phyloP scores from a whole-genome alignment of 2,329 filamentous ascomycete genomes.

The Alternaria sp. region DNA sequence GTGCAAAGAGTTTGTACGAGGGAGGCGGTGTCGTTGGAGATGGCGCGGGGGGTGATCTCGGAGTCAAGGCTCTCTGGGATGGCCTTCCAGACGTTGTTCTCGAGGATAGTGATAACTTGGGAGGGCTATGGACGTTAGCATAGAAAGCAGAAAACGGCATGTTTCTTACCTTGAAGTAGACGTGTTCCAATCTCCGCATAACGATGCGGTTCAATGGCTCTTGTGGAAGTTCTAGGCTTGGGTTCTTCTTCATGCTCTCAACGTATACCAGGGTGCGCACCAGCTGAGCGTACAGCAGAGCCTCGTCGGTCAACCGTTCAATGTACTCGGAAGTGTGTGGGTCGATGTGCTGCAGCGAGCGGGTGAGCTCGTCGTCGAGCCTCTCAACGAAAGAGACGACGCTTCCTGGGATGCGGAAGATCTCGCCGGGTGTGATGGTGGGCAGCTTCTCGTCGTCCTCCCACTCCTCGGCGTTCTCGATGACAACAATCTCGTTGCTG shows the following conservation, averaged over 20 bases:
- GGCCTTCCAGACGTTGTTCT: conserved; percentile 91
- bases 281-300: conserved; percentile 87
- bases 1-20: conserved; percentile 89
- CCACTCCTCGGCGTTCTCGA: conserved; percentile 96
- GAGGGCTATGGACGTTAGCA: conserved; percentile 66
- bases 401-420: conserved; percentile 92
- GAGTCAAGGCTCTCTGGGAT: conserved; percentile 76
- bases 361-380: conserved; percentile 94
- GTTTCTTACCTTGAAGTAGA: conserved; percentile 90
- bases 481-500: conserved; percentile 80
- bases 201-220: conserved; percentile 91
- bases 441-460: conserved; percentile 97
- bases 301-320: conserved; percentile 90
- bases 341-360: conserved; percentile 96
- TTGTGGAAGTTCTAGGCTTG: conserved; percentile 75
- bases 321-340: conserved; percentile 99
- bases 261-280: conserved; percentile 88
- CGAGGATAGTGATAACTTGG: conserved; percentile 89
- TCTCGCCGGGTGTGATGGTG: conserved; percentile 71
- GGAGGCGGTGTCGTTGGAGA: conserved; percentile 70
- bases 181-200: conserved; percentile 92
- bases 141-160: not conserved
- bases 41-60: conserved; percentile 74
- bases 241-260: conserved; percentile 76
- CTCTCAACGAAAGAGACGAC: conserved; percentile 93